Evolutionary conservation across 2,329 filamentous ascomycete species (phyloP), one percentile per base, ranked within the genome.

Genomic region (Talaromyces sp.): DNA sequence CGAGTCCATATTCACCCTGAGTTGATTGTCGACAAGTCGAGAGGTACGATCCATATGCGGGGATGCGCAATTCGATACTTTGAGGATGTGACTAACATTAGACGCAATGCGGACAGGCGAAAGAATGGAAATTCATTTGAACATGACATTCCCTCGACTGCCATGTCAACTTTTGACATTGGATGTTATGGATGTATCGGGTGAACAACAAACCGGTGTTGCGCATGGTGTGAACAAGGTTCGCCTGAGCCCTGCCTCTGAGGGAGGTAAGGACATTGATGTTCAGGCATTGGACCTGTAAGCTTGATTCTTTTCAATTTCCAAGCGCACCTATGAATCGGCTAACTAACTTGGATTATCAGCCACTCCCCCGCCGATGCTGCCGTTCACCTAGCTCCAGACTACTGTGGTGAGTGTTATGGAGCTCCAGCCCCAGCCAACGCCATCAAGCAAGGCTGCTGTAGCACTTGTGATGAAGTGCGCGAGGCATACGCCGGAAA

Each of bases 81-180:
- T 47, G 32, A 22, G 30, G 24, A 6, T n/a, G 29, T 33, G 9
- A 52, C 62, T 63, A 47, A 67, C 51, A 4, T 27, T 60, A 14
- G 8, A n/a, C 9, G 10, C 10, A 29, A 36, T 43, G 20, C 57
- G 47, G 49, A 70, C 63, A 91, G 89, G 91, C 73, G 92, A 99
- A 81, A 91, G 93, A 75, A 97, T 99, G 93, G 94, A 97, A 73
- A 99, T 99, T 61, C 91, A 96, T 73, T 84, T 99, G 75, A 99
- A 99, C 78, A 87, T 99, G 55, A 94, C 91, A 42, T 99, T 99
- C 72, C 94, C 94, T 9, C 86, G 87, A 58, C 84, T 99, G 63
- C 94, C 94, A 9, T 99, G 94, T 77, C 93, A 97, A 75, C 85
- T 99, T 47, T 81, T 97, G 61, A 97, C 94, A 11, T 86, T 99